Evolutionary conservation across 495 filamentous ascomycete species (phyloP), one percentile per base, ranked within the genome.

Genomic region (Pseudoneurospora amorphoporcata): DNA sequence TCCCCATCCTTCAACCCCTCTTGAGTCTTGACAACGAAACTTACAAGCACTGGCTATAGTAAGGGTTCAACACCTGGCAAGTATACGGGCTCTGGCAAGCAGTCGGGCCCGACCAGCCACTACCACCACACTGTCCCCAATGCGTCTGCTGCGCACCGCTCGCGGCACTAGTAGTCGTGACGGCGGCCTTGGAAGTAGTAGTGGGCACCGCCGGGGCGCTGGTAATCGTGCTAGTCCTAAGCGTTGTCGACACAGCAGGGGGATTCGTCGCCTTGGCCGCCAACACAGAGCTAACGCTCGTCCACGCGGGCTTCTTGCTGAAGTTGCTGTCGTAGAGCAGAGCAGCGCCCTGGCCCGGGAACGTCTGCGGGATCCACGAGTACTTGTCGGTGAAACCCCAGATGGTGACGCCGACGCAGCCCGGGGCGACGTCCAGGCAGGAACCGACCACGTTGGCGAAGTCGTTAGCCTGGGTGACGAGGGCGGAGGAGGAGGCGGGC

Each of bases 371-470:
- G 9, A 82, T 70, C 88, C 88, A 89, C 29, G 81, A 84, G 79
- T 89, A 87, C 79, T 87, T 86, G 75, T 91, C 89, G 23, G 84
- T 87, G 81, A 86, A 90, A 72, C 87, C 84, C 89, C 89, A 90
- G 72, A 89, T 84, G n/a, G 87, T 90, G 39, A 91, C 79, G 3
- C 88, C 90, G 40, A 90, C 81, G 75, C 90, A 92, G 6, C 81
- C 75, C 23, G 23, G 23, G 8, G 77, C 65, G 1, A 85, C 80
- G 70, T 86, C 83, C n/a, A 88, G 70, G 77, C 90, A 92, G 0
- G 87, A 86, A 39, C 79, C 81, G 14, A 87, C 85, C 39, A 88
- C 82, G 72, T 80, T 85, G 72, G 79, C 75, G 74, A 86, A 92
- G 75, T 89, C 87, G 16, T 77, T 83, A 58, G 82, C 83, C 82